Percentiles rank a stretch among this genome's conserved stretches.
phyloP scores from a whole-genome alignment of 768 basidiomycete species.

The Naganishia randhawae region DNA sequence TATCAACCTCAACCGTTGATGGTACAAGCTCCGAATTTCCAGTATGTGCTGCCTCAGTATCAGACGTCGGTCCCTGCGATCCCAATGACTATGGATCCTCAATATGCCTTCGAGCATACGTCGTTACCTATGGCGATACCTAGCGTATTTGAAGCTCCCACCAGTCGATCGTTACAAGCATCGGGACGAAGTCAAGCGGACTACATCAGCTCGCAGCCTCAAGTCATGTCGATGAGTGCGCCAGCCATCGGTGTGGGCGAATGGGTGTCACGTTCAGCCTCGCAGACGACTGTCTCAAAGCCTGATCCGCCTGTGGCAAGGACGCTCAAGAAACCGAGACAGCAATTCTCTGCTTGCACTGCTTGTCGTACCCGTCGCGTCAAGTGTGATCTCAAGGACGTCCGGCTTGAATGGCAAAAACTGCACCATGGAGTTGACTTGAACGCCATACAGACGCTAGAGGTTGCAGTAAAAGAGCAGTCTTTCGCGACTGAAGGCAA shows the following conservation, averaged over 20 bases:
- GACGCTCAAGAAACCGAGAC: conserved; percentile 10
- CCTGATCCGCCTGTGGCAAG: not conserved
- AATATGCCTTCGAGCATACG: not conserved
- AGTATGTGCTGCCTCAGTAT: not conserved
- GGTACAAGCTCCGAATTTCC: not conserved
- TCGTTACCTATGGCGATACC: not conserved
- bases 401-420: conserved; percentile 54
- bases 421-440: not conserved
- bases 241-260: not conserved
- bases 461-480: conserved; percentile 34
- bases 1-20: not conserved
- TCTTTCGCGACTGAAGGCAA: conserved; percentile 17
- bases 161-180: not conserved
- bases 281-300: too few relatives aligned
- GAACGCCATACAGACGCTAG: conserved; percentile 44
- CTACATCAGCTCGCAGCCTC: not conserved
- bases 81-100: not conserved
- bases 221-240: not conserved
- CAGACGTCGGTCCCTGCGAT: not conserved
- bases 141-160: not conserved
- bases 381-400: conserved; percentile 87
- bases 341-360: conserved; percentile 86
- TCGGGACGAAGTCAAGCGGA: not conserved
- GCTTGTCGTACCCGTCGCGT: conserved; percentile 91
- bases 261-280: not conserved